Evolutionary conservation across 495 filamentous ascomycete genomes (phyloP).

Genomic region (Bryoglossum gracile): DNA sequence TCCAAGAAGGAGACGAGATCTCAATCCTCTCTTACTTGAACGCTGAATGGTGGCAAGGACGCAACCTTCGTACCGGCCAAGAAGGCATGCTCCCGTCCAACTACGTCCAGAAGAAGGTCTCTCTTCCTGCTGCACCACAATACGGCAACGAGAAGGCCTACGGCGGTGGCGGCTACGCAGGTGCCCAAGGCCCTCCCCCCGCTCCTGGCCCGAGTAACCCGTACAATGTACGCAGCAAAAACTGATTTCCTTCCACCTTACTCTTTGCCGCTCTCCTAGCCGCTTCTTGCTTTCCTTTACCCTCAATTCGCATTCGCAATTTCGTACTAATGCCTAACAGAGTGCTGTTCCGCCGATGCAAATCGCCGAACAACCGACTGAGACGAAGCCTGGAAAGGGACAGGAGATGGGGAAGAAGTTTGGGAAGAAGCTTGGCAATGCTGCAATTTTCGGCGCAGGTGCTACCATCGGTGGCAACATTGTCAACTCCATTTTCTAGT

Average conservation of each 20-base stretch:
- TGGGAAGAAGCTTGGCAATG: slow-evolving; percentile 53
- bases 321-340: too few species aligned
- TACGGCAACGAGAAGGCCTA: slow-evolving; percentile 21
- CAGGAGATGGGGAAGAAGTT: slow-evolving; percentile 61
- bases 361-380: slow-evolving; percentile 31
- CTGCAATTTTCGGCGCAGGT: slow-evolving; percentile 71
- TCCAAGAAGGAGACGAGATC: slow-evolving; percentile 70
- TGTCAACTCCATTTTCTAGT: slow-evolving; percentile 66
- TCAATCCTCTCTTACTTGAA: slow-evolving; percentile 87
- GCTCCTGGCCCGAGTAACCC: slow-evolving; percentile 30
- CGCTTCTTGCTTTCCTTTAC: too few species aligned
- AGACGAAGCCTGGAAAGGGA: slow-evolving; percentile 38
- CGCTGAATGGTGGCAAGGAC: slow-evolving; percentile 92
- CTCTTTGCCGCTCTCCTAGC: too few species aligned
- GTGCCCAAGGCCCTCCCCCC: slow-evolving; percentile 28
- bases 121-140: not conserved
- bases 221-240: too few species aligned
- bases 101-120: slow-evolving; percentile 59
- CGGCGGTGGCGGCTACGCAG: slow-evolving; percentile 4
- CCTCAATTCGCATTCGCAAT: too few species aligned
- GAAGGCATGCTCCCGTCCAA: slow-evolving; percentile 87
- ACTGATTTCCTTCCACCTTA: too few species aligned
- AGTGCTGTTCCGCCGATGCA: slow-evolving; percentile 46
- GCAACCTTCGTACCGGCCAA: slow-evolving; percentile 66
- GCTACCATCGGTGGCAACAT: slow-evolving; percentile 88